phyloP scores from a whole-genome alignment of 129 eudicot species.

The Arctium minus region DNA sequence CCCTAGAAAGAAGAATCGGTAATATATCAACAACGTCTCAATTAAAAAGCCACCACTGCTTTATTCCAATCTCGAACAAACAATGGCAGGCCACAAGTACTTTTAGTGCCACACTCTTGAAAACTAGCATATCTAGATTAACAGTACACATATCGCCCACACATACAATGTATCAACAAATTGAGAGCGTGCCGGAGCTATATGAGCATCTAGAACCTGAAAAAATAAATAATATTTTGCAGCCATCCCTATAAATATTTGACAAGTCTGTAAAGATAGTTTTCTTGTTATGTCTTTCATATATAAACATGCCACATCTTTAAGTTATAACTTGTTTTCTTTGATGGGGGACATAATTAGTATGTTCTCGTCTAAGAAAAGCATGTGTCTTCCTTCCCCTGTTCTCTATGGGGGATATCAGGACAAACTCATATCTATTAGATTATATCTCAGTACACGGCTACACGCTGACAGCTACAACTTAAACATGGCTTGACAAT shows the following conservation, averaged over 20 bases:
- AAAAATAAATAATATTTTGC: not conserved
- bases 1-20: not conserved
- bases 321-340: not conserved
- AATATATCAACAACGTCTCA: not conserved
- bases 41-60: not conserved
- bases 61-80: not conserved
- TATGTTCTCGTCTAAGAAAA: not conserved
- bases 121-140: not conserved
- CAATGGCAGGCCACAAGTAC: not conserved
- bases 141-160: not conserved
- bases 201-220: not conserved
- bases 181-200: not conserved
- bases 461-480: not conserved
- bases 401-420: not conserved
- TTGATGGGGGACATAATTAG: not conserved
- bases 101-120: not conserved
- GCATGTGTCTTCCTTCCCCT: not conserved
- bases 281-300: not conserved
- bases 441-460: not conserved
- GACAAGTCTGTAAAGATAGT: not conserved
- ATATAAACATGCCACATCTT: not conserved
- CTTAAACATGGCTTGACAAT: not conserved
- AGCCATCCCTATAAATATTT: not conserved
- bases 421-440: not conserved
- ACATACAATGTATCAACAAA: not conserved